These are phyloP conservation scores for Kwoniella shivajii DNA, from an alignment of 1,284 basidiomycete genomes.

Conservation along the genomic window DNA sequence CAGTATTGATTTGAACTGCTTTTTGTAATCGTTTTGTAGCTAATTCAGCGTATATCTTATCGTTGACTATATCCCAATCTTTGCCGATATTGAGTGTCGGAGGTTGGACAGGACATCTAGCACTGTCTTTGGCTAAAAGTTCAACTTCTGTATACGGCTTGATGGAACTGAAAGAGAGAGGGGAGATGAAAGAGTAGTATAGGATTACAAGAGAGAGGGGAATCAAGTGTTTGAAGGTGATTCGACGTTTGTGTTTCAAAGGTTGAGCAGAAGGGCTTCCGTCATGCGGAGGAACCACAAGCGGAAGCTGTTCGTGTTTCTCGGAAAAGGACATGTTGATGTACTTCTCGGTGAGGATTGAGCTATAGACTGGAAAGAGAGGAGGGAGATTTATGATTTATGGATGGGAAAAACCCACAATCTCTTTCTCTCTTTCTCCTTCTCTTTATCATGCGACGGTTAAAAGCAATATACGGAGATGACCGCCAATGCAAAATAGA, in stretches of 20 bases:
- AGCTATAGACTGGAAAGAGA: not conserved
- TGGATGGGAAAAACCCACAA: too few species aligned
- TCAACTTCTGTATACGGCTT: not conserved
- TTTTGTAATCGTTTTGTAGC: conserved; percentile 46
- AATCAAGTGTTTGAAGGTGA: not conserved
- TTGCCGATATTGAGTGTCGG: conserved; percentile 33
- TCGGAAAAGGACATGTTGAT: conserved; percentile 8
- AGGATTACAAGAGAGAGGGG: not conserved
- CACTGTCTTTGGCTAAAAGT: conserved; percentile 5
- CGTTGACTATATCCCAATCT: conserved; percentile 42
- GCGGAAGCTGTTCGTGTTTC: conserved; percentile 12
- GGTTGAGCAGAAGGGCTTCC: conserved; percentile 3
- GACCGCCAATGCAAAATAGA: too few species aligned
- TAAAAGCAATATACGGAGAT: too few species aligned
- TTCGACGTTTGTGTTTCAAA: not conserved
- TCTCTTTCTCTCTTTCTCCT: too few species aligned
- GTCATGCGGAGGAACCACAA: not conserved
- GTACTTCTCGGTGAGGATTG: not conserved
- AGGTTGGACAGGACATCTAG: conserved; percentile 46
- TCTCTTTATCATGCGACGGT: too few species aligned
- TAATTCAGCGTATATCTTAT: conserved; percentile 38
- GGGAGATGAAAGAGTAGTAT: not conserved
- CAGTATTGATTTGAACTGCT: conserved; percentile 53
- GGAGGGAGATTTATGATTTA: not conserved
- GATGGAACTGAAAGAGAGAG: conserved; percentile 8